Percentiles rank a stretch among this genome's conserved stretches.
Evolutionary conservation across 139 green algal species (phyloP).

Genomic region (Monoraphidium neglectum): DNA sequence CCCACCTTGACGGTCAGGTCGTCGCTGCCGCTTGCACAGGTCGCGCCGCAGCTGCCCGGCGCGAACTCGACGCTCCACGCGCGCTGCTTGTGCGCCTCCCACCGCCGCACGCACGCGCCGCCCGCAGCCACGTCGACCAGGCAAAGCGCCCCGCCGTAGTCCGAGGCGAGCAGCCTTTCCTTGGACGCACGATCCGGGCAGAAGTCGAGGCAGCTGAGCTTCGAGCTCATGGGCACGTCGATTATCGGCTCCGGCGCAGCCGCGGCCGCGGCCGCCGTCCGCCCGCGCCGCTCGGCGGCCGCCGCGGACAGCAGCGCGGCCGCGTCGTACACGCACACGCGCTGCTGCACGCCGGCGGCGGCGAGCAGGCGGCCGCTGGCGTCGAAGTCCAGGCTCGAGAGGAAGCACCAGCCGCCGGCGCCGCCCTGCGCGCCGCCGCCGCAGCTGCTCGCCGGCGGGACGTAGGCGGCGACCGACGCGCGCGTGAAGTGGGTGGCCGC

Average conservation of each 20-base stretch:
- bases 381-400: conserved; percentile 2
- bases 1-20: conserved; percentile 91
- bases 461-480: conserved; percentile 51
- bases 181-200: conserved; percentile 44
- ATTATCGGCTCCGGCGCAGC: conserved; percentile 56
- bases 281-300: neutral
- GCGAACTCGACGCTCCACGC: conserved; percentile 91
- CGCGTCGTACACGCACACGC: conserved; percentile 21
- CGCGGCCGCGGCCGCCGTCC: conserved; percentile 6
- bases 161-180: conserved; percentile 44
- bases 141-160: conserved; percentile 84
- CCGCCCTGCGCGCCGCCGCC: conserved; percentile 7
- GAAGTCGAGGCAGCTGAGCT: conserved; percentile 84
- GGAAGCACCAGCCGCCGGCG: conserved; percentile 5
- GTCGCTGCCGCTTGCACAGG: conserved; percentile 81
- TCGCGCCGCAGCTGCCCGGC: conserved; percentile 8
- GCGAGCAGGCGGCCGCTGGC: conserved; percentile 3
- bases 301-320: neutral
- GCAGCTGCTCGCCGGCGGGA: conserved; percentile 29
- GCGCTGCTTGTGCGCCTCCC: conserved; percentile 77
- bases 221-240: conserved; percentile 77
- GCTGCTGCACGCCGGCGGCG: conserved; percentile 18
- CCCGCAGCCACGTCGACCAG: conserved; percentile 64
- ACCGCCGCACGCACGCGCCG: conserved; percentile 45
- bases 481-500: conserved; percentile 52